Evolutionary conservation across 78 protist species (phyloP).

Genomic region (Dictyostelium brefeldianum): DNA sequence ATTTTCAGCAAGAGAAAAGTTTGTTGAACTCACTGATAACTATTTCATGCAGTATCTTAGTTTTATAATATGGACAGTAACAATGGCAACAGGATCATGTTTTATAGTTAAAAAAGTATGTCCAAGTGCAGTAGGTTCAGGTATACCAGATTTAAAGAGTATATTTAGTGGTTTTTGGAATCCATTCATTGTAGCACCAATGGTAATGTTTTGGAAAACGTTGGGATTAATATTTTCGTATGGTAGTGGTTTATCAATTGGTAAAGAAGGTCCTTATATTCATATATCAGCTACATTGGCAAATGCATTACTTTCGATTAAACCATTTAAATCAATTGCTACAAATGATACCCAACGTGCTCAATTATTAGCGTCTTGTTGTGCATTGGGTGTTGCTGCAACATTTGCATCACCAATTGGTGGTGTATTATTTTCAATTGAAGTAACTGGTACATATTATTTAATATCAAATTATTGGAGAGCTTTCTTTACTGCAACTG

Average conservation of each 20-base stretch:
- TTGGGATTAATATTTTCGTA: slow-evolving; percentile 73
- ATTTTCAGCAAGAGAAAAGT: not conserved
- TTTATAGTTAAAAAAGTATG: slow-evolving; percentile 18
- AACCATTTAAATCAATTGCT: slow-evolving; percentile 52
- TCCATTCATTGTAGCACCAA: slow-evolving; percentile 31
- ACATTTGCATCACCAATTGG: slow-evolving; percentile 94
- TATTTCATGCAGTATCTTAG: slow-evolving; percentile 48
- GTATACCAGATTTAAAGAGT: slow-evolving; percentile 90
- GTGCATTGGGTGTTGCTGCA: slow-evolving; percentile 92
- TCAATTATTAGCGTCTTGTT: slow-evolving; percentile 86
- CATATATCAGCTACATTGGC: slow-evolving; percentile 73
- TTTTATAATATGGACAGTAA: slow-evolving; percentile 48
- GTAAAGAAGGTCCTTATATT: slow-evolving; percentile 82
- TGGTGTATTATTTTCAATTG: slow-evolving; percentile 89
- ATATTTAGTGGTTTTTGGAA: slow-evolving; percentile 84
- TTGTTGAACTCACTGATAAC: slow-evolving; percentile 16
- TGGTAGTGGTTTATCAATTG: slow-evolving; percentile 84
- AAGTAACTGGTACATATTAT: slow-evolving; percentile 91
- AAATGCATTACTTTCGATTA: slow-evolving; percentile 28
- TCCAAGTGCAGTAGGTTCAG: slow-evolving; percentile 69
- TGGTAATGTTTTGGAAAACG: slow-evolving; percentile 57
- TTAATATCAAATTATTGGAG: slow-evolving; percentile 77
- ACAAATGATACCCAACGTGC: slow-evolving; percentile 57
- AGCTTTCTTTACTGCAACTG: slow-evolving; percentile 67
- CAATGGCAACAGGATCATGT: slow-evolving; percentile 25